phyloP scores from a whole-genome alignment of 2,329 filamentous ascomycete genomes.

The Xylariomycetidae sp. region DNA sequence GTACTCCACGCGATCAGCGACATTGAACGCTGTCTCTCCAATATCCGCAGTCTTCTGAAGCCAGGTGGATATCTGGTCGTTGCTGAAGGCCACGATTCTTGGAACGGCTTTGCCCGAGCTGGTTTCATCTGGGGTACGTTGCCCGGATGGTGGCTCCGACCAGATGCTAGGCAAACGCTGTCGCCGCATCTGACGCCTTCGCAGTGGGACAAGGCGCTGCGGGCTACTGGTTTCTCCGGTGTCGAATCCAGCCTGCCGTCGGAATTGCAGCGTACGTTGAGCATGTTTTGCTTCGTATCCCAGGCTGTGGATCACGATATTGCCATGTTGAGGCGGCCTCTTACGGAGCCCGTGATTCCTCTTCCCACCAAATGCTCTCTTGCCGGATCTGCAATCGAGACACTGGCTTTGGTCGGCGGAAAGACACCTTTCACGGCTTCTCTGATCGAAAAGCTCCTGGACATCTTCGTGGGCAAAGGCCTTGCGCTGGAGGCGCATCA shows the following conservation, averaged over 20 bases:
- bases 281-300: constrained; percentile 2
- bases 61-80: constrained; percentile 30
- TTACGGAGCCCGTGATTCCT: background rate
- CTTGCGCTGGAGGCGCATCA: background rate
- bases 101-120: background rate
- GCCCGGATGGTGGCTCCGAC: constrained; percentile 31
- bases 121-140: constrained; percentile 27
- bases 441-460: background rate
- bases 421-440: background rate
- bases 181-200: constrained; percentile 11
- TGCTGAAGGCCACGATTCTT: constrained; percentile 3
- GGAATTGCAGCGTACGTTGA: constrained; percentile 1
- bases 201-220: constrained; percentile 8
- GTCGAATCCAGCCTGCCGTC: constrained; percentile 2
- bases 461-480: background rate
- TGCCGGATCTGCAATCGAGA: too few species aligned
- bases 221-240: constrained; percentile 9
- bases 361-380: constrained; percentile 1
- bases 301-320: constrained; percentile 5
- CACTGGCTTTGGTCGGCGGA: constrained; percentile 2
- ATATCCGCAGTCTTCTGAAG: constrained; percentile 18
- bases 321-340: constrained; percentile 1
- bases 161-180: constrained; percentile 14
- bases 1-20: constrained; percentile 21
- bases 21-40: constrained; percentile 13